Conservation (phyloP, 805 yeast species). For the Blastobotrys terrestris region DNA sequence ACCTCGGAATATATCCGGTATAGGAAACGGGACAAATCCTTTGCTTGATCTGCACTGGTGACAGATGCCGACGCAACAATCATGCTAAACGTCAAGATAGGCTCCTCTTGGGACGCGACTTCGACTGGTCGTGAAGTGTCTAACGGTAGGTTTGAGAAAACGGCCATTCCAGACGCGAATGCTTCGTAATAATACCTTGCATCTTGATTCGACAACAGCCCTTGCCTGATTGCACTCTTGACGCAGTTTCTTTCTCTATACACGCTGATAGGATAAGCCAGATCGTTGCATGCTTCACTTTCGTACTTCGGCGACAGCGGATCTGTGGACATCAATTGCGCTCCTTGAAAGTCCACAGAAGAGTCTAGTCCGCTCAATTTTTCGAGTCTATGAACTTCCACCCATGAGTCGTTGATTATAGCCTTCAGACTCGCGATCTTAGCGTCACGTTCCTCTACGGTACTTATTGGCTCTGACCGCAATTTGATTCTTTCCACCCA, state of each 20-base stretch:
- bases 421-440: slow-evolving; percentile 3
- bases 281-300: not conserved
- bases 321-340: not conserved
- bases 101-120: not conserved
- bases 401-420: not conserved
- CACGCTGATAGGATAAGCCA: not conserved
- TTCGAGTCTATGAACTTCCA: not conserved
- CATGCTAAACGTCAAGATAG: slow-evolving; percentile 2
- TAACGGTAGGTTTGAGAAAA: not conserved
- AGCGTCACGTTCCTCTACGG: not conserved
- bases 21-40: not conserved
- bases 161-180: not conserved
- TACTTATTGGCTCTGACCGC: not conserved
- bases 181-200: not conserved
- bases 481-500: slow-evolving; percentile 2
- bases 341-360: not conserved
- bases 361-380: not conserved
- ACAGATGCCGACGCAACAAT: not conserved
- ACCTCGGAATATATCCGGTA: not conserved
- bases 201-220: not conserved
- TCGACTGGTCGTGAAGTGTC: not conserved
- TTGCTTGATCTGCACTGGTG: not conserved
- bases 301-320: not conserved
- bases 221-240: not conserved
- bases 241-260: not conserved